Conservation (phyloP, 306 rosid species). For the Fagus crenata region DNA sequence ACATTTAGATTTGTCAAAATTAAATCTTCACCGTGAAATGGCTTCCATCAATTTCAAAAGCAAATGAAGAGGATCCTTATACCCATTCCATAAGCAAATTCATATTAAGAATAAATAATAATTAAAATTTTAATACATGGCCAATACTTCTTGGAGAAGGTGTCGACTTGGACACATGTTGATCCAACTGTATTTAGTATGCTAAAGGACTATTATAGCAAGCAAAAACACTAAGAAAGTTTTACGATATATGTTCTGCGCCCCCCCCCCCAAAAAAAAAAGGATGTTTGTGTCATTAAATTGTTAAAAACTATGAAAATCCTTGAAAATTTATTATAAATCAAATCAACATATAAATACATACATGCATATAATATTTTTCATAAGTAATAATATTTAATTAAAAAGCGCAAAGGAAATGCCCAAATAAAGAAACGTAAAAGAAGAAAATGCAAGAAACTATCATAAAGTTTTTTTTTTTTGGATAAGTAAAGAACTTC, state of each 20-base stretch:
- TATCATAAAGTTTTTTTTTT: no score
- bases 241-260: background rate
- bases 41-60: no score
- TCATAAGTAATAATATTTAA: no score
- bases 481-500: no score
- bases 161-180: background rate
- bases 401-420: no score
- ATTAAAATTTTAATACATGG: background rate
- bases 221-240: background rate
- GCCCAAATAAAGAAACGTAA: no score
- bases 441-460: no score
- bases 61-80: no score
- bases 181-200: background rate
- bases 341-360: background rate
- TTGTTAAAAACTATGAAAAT: background rate
- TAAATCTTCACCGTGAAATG: no score
- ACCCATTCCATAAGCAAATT: no score
- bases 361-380: background rate
- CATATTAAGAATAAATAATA: background rate
- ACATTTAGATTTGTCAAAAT: no score
- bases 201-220: background rate
- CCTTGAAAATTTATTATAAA: background rate
- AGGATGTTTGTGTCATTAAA: background rate
- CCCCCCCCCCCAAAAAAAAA: background rate
- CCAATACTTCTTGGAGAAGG: background rate